Evolutionary conservation across 2,329 filamentous ascomycete genomes (phyloP).

Genomic region (Davidsoniella australis): DNA sequence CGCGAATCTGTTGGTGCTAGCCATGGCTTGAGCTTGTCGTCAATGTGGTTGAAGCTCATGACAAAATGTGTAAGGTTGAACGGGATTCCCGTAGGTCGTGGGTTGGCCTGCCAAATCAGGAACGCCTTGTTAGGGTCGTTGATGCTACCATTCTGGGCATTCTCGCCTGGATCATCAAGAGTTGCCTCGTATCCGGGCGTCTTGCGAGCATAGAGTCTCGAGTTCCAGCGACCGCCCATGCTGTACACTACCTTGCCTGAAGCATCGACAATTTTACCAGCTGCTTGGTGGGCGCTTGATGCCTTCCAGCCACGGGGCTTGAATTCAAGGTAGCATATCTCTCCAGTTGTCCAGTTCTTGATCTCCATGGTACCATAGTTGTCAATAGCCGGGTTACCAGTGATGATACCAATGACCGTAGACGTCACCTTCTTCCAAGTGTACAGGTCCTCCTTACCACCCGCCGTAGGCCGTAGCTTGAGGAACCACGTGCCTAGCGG

Average conservation of each 20-base stretch:
- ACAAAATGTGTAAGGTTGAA: constrained; percentile 97
- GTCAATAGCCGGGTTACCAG: constrained; percentile 88
- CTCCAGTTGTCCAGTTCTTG: constrained; percentile 92
- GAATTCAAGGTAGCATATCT: constrained; percentile 79
- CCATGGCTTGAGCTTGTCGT: constrained; percentile 59
- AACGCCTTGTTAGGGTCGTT: constrained; percentile 60
- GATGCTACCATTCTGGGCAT: constrained; percentile 32
- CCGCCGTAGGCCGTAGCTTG: constrained; percentile 57
- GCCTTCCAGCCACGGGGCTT: constrained; percentile 94
- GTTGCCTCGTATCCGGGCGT: constrained; percentile 78
- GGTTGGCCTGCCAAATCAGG: constrained; percentile 81
- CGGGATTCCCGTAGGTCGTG: constrained; percentile 65
- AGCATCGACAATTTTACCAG: constrained; percentile 67
- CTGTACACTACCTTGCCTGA: constrained; percentile 71
- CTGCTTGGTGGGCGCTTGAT: constrained; percentile 73
- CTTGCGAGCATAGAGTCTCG: constrained; percentile 83
- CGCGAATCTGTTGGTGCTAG: constrained; percentile 86
- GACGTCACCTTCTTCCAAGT: constrained; percentile 99
- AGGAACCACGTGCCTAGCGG: constrained; percentile 95
- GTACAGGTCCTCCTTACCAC: constrained; percentile 71
- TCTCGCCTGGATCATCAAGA: constrained; percentile 39
- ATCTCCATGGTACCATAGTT: constrained; percentile 96
- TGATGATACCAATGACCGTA: constrained; percentile 96
- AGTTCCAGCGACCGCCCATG: constrained; percentile 91
- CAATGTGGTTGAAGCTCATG: constrained; percentile 80